Conservation (phyloP, 2,329 filamentous ascomycete species). For the Huntiella omanensis region DNA sequence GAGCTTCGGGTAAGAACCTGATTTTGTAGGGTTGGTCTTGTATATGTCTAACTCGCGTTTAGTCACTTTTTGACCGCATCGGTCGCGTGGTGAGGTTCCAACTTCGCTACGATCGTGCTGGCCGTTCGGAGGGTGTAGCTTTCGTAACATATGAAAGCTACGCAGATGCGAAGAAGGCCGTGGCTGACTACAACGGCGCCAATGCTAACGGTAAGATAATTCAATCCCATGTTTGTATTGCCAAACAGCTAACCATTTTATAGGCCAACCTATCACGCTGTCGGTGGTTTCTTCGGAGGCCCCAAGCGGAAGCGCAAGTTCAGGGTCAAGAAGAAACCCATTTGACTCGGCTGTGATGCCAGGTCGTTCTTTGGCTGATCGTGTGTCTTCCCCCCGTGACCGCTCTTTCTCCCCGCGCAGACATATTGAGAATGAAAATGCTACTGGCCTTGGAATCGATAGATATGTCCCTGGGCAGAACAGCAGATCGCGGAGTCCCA, state of each 20-base stretch:
- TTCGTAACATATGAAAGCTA: slow-evolving; percentile 61
- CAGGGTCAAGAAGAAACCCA: slow-evolving; percentile 28
- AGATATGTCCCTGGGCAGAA: slow-evolving; percentile 50
- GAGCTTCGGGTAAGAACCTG: slow-evolving; percentile 49
- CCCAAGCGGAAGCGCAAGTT: background rate
- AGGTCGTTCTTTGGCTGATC: slow-evolving; percentile 38
- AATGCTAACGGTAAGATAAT: slow-evolving; percentile 54
- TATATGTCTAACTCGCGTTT: background rate
- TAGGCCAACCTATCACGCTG: slow-evolving; percentile 63
- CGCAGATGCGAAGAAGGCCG: slow-evolving; percentile 53
- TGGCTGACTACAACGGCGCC: slow-evolving; percentile 69
- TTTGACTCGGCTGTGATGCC: slow-evolving; percentile 36
- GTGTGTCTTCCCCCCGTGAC: slow-evolving; percentile 40
- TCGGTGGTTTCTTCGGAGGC: slow-evolving; percentile 38
- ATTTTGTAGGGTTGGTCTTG: background rate
- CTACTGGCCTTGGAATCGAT: slow-evolving; percentile 51
- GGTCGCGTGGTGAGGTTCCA: slow-evolving; percentile 51
- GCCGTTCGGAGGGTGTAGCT: slow-evolving; percentile 69
- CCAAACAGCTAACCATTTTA: too few relatives aligned
- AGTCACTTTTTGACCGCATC: slow-evolving; percentile 51
- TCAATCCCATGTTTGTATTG: background rate
- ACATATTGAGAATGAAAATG: slow-evolving; percentile 33
- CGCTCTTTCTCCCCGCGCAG: slow-evolving; percentile 40
- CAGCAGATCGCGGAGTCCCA: slow-evolving; percentile 39
- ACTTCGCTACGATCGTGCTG: slow-evolving; percentile 69